phyloP scores from a whole-genome alignment of 164 flowering plant genomes.

The Vitis cinerea region DNA sequence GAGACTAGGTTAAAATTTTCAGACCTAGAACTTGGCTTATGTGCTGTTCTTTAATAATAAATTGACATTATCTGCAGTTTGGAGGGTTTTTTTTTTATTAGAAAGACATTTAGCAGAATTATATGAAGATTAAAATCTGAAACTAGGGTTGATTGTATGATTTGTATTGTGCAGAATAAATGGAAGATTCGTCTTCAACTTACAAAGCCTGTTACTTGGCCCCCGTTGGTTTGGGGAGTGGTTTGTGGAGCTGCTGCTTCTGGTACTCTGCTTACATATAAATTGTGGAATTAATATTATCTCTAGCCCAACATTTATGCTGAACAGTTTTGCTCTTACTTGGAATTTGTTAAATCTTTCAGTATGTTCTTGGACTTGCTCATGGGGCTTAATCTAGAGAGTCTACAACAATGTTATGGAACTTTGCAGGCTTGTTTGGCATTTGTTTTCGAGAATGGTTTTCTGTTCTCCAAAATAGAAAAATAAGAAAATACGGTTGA shows the following conservation, averaged over 20 bases:
- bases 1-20: too few relatives aligned
- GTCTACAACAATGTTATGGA: too few relatives aligned
- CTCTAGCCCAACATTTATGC: neutral
- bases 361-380: too few relatives aligned
- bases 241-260: conserved; percentile 99
- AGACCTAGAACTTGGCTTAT: too few relatives aligned
- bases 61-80: neutral
- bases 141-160: conserved; percentile 3
- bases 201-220: conserved; percentile 97
- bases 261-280: conserved; percentile 38
- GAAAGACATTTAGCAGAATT: too few relatives aligned
- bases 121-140: neutral
- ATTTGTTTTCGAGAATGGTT: too few relatives aligned
- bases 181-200: conserved; percentile 98
- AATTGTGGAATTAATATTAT: neutral
- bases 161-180: conserved; percentile 51
- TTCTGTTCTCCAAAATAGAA: too few relatives aligned
- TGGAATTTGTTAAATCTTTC: neutral
- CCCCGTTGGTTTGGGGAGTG: conserved; percentile 96
- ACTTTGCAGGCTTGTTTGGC: too few relatives aligned
- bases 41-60: neutral
- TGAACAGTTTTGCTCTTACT: neutral
- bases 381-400: too few relatives aligned
- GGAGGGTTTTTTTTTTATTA: neutral
- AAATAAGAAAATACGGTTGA: too few relatives aligned